Evolutionary conservation across 306 rosid genomes (phyloP).

Genomic region (Cucurbita pepo): DNA sequence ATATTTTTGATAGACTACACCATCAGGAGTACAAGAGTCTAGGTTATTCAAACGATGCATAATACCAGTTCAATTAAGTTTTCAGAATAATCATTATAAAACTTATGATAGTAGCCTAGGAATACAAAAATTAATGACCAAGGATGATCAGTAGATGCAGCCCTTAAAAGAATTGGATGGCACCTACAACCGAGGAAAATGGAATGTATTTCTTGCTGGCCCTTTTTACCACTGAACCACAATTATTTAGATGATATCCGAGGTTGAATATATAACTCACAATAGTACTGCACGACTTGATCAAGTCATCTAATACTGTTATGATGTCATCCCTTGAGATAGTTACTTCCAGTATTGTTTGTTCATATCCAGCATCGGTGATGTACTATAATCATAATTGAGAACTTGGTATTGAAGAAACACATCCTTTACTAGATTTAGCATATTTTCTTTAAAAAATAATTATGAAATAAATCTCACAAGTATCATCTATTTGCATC

Average conservation of each 20-base stretch:
- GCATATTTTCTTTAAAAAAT: neutral
- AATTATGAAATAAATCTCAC: neutral
- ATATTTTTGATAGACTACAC: neutral
- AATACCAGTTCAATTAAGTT: neutral
- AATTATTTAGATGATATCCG: neutral
- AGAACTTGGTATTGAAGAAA: neutral
- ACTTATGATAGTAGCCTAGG: neutral
- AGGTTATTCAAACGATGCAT: neutral
- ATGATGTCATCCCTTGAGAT: neutral
- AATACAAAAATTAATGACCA: neutral
- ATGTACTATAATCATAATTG: neutral
- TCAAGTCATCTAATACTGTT: neutral
- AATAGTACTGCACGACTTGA: neutral
- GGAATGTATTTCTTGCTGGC: neutral
- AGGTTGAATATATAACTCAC: neutral
- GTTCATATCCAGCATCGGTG: neutral
- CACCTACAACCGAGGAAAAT: neutral
- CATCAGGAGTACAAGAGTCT: neutral
- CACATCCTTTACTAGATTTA: neutral
- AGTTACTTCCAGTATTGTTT: neutral
- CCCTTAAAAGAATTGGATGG: neutral
- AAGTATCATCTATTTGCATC: conserved; percentile 6
- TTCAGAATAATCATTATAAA: neutral
- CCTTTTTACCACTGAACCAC: neutral
- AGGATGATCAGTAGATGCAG: neutral